Conservation (phyloP, 2,329 filamentous ascomycete genomes). For the Pseudogymnoascus sp. region DNA sequence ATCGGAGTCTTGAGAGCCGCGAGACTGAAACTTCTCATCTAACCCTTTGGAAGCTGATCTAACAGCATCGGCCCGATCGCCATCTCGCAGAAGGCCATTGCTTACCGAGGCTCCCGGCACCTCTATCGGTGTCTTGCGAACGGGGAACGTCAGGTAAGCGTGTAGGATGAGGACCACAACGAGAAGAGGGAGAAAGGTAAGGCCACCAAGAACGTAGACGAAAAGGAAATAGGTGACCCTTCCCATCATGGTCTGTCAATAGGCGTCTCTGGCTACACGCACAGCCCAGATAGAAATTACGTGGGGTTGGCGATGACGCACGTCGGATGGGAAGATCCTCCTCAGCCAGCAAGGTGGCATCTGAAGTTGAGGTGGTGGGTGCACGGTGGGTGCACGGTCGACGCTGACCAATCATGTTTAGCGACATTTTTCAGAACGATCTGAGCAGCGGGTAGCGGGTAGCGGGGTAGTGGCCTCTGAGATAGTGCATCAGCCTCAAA, state of each 20-base stretch:
- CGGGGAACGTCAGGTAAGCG: conserved; percentile 60
- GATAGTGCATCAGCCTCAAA: not conserved
- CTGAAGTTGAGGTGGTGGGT: conserved; percentile 4
- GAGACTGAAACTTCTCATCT: conserved; percentile 53
- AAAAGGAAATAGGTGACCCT: conserved; percentile 5
- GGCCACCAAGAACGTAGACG: conserved; percentile 3
- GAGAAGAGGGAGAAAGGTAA: not conserved
- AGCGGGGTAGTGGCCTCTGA: not conserved
- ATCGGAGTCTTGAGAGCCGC: conserved; percentile 55
- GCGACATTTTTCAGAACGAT: not conserved
- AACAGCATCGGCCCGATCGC: conserved; percentile 58
- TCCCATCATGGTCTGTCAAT: conserved; percentile 8
- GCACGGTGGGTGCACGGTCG: not conserved
- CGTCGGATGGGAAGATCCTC: not conserved
- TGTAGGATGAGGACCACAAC: conserved; percentile 45
- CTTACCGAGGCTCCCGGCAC: conserved; percentile 26
- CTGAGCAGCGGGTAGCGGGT: not conserved
- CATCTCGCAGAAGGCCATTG: conserved; percentile 45
- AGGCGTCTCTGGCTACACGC: not conserved
- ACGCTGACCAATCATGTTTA: conserved; percentile 3
- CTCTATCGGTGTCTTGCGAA: conserved; percentile 32
- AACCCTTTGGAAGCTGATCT: conserved; percentile 50
- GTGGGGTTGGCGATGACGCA: conserved; percentile 1
- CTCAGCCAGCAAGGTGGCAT: conserved; percentile 5
- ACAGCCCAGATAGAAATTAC: conserved; percentile 2